Evolutionary conservation across 148 eudicot genomes (phyloP).

Genomic region (Cornus florida): DNA sequence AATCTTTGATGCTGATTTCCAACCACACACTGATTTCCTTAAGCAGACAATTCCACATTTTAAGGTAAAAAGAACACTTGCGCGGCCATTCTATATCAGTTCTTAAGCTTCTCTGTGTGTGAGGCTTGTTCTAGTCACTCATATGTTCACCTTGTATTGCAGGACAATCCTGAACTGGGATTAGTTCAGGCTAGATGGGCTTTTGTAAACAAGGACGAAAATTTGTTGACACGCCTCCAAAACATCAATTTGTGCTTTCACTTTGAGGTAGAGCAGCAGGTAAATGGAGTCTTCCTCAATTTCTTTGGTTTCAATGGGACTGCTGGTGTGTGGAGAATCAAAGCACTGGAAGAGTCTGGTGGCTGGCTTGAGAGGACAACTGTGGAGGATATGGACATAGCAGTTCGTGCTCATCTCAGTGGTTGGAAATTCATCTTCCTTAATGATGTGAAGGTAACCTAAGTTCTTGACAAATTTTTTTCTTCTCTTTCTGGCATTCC

Average conservation of each 20-base stretch:
- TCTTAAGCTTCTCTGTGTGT: background rate
- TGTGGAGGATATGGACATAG: slow-evolving; percentile 85
- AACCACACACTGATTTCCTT: slow-evolving; percentile 68
- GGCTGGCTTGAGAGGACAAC: slow-evolving; percentile 90
- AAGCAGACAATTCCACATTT: slow-evolving; percentile 66
- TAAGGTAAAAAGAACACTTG: slow-evolving; percentile 33
- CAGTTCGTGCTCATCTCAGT: slow-evolving; percentile 77
- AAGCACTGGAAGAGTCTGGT: slow-evolving; percentile 75
- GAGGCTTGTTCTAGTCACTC: no score
- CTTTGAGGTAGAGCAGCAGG: slow-evolving; percentile 91
- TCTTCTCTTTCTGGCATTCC: background rate
- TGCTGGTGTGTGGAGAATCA: slow-evolving; percentile 90
- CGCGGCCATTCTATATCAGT: background rate
- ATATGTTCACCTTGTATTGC: slow-evolving; percentile 16
- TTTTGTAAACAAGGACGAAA: slow-evolving; percentile 82
- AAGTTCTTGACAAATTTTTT: no score
- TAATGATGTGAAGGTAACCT: slow-evolving; percentile 68
- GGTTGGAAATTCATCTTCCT: slow-evolving; percentile 86
- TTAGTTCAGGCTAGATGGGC: slow-evolving; percentile 88
- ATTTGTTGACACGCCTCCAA: slow-evolving; percentile 71
- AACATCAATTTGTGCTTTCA: slow-evolving; percentile 73
- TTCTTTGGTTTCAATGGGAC: slow-evolving; percentile 94
- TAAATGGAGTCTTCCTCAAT: slow-evolving; percentile 69
- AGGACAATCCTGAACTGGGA: slow-evolving; percentile 69
- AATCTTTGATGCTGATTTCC: slow-evolving; percentile 84